phyloP scores from a whole-genome alignment of 1,284 basidiomycete species.

The Erythrobasidium hasegawianum region DNA sequence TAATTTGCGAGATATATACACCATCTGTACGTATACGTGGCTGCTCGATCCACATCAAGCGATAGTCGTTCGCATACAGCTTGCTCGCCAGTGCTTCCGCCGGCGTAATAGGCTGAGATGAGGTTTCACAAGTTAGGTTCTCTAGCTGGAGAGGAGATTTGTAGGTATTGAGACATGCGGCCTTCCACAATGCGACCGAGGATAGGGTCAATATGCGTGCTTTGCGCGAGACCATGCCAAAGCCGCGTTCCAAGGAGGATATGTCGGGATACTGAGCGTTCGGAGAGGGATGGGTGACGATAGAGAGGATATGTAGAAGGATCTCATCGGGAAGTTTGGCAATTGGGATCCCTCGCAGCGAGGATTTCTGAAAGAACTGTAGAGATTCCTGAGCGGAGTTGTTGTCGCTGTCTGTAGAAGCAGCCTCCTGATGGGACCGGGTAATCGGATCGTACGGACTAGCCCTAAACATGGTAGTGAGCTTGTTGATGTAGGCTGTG shows the following conservation, averaged over 20 bases:
- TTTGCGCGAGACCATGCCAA: conserved; percentile 20
- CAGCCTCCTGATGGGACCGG: not conserved
- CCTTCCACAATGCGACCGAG: conserved; percentile 3
- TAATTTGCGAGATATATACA: conserved; percentile 43
- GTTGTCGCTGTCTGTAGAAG: not conserved
- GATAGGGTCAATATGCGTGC: conserved; percentile 31
- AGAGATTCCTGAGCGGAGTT: conserved; percentile 3
- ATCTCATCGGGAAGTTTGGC: conserved; percentile 34
- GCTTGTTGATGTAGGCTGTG: conserved; percentile 14
- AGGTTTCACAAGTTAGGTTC: conserved; percentile 13
- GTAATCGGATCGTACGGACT: conserved; percentile 35
- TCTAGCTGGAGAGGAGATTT: conserved; percentile 40
- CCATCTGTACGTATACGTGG: conserved; percentile 44
- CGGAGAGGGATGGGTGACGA: conserved; percentile 9
- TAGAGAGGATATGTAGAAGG: conserved; percentile 22
- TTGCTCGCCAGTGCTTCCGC: not conserved
- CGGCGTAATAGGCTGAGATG: not conserved
- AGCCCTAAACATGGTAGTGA: conserved; percentile 30
- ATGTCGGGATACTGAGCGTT: conserved; percentile 24
- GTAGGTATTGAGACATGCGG: conserved; percentile 35
- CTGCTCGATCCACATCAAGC: conserved; percentile 45
- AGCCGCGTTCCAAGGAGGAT: conserved; percentile 25
- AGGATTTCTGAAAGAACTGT: not conserved
- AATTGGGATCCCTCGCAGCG: not conserved
- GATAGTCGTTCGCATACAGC: conserved; percentile 40